Conservation (phyloP, 2,329 filamentous ascomycete species). For the Exophiala bonariae region DNA sequence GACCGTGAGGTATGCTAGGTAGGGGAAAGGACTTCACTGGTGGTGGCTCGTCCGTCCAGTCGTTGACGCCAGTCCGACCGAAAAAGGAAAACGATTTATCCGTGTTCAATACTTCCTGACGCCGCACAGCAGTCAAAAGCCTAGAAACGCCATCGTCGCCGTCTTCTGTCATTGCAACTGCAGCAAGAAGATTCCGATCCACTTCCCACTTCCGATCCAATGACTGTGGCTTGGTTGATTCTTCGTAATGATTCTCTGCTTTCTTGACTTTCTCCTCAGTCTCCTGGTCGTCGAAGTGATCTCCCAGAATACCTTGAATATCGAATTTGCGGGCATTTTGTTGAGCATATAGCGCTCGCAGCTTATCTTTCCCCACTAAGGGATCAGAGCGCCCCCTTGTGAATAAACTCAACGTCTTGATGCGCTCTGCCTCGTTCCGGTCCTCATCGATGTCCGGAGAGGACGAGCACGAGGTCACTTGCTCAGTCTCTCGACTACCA, state of each 20-base stretch:
- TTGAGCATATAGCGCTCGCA: constrained; percentile 24
- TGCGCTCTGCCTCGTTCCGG: constrained; percentile 22
- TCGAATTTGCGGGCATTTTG: constrained; percentile 22
- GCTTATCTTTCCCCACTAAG: constrained; percentile 22
- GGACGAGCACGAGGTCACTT: constrained; percentile 16
- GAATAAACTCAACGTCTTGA: constrained; percentile 21
- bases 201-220: constrained; percentile 23
- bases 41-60: constrained; percentile 28
- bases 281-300: constrained; percentile 60
- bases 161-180: constrained; percentile 45
- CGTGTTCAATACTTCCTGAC: constrained; percentile 59
- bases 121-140: constrained; percentile 57
- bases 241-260: constrained; percentile 35
- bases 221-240: constrained; percentile 14
- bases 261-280: constrained; percentile 53
- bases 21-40: constrained; percentile 36
- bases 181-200: constrained; percentile 43
- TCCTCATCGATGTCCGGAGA: constrained; percentile 19
- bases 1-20: constrained; percentile 31
- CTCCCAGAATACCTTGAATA: constrained; percentile 50
- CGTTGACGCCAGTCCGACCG: constrained; percentile 27
- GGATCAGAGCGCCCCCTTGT: constrained; percentile 18
- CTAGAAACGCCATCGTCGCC: constrained; percentile 43
- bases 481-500: constrained; percentile 26
- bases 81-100: constrained; percentile 63